Evolutionary conservation across 805 yeast genomes (phyloP), one percentile per base, ranked within the genome.

Genomic region (Yarrowia sp.): DNA sequence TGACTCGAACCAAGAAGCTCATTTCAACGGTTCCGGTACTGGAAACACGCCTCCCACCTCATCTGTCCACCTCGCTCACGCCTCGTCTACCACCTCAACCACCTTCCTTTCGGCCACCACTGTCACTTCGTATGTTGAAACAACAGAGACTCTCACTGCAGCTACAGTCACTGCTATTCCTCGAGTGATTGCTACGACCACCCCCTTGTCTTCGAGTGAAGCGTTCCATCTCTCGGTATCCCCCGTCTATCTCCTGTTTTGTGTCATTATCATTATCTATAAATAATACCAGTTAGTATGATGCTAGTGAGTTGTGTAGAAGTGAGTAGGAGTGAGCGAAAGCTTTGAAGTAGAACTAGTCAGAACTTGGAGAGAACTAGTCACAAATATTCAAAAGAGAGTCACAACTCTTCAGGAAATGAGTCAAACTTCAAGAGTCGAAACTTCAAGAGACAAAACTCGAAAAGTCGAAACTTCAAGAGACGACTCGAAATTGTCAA

Each of bases 261-360:
- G 44, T 39, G 61, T 55, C 61, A 55, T 55, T 55, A 55, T 55
- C 61, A 24, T 55, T 55, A 55, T 55, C 46, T 55, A 55, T 55
- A 39, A 55, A 39, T 39, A 55, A 55, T 55, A 36, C 19, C 20
- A 39, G 61, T 39, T 55, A 55, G 58, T 52, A 19, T n/a, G 33
- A 46, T 44, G 13, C 49, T 24, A 24, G 30, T 24, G 30, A 24
- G 30, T 24, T 24, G 30, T 24, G 30, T 24, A 24, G 30, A 7
- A 5, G 30, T 24, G 30, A 24, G 30, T 24, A 24, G 30, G 30
- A 5, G 30, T 24, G 30, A 24, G 30, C 3, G 6, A 24, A 7
- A 24, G 30, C 2, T 7, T 7, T 5, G 30, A 24, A 24, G 30
- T 24, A 24, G 30, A 24, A 7, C 30, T 24, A 5, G 30, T 24